A percentile compares a stretch with the other conserved stretches of the same genome.
Evolutionary conservation across 257 asterid species (phyloP).

Genomic region (Catharanthus roseus): DNA sequence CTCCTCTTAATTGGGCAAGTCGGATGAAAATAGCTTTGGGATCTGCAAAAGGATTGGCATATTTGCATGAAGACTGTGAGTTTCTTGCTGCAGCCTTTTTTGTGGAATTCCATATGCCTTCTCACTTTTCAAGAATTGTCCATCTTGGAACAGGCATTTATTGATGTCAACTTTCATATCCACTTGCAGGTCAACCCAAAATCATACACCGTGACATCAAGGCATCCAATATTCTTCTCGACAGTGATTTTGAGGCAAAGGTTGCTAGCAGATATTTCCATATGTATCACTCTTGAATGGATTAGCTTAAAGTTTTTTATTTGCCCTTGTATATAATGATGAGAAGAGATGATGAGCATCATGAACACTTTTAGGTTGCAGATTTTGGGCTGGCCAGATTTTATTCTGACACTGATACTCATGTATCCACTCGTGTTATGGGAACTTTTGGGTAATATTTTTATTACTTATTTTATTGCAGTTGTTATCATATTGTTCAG

Average conservation of each 20-base stretch:
- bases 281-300: not conserved
- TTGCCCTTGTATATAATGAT: not conserved
- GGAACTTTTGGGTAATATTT: constrained; percentile 84
- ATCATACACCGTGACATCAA: constrained; percentile 89
- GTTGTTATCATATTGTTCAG: not conserved
- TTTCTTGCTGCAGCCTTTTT: constrained; percentile 17
- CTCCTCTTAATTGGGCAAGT: constrained; percentile 62
- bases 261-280: constrained; percentile 21
- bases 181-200: constrained; percentile 70
- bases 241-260: constrained; percentile 74
- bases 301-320: not conserved
- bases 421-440: constrained; percentile 91
- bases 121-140: constrained; percentile 5
- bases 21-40: constrained; percentile 78
- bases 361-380: constrained; percentile 69
- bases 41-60: constrained; percentile 79
- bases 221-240: constrained; percentile 81
- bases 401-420: constrained; percentile 75
- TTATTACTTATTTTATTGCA: not conserved
- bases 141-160: not conserved
- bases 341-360: not conserved
- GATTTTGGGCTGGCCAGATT: constrained; percentile 95
- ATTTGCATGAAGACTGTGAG: constrained; percentile 86
- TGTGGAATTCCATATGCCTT: not conserved
- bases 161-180: constrained; percentile 17